A percentile compares a stretch with the other conserved stretches of the same genome.
phyloP scores from a whole-genome alignment of 2,329 filamentous ascomycete genomes.

The Plectosphaerella cucumerina region DNA sequence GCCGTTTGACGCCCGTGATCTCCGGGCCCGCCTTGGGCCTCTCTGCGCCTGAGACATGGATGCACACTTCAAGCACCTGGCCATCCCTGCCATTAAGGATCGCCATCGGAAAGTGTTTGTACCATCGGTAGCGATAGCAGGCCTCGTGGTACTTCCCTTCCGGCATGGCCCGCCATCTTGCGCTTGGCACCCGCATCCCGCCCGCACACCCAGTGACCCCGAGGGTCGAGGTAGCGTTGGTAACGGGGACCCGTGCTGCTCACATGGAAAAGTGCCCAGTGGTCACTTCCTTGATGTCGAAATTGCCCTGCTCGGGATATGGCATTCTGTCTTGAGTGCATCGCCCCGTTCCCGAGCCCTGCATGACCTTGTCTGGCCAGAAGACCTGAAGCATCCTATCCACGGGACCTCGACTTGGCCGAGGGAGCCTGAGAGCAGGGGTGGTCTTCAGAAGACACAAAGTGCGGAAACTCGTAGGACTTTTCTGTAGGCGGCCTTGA shows the following conservation, averaged over 20 bases:
- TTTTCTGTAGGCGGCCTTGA: too few relatives aligned
- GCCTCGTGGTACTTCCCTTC: neutral
- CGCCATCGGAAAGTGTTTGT: conserved; percentile 11
- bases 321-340: conserved; percentile 12
- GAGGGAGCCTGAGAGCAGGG: too few relatives aligned
- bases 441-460: too few relatives aligned
- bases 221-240: neutral
- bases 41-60: neutral
- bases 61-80: neutral
- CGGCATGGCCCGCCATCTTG: neutral
- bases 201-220: conserved; percentile 3
- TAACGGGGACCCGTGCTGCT: neutral
- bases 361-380: conserved; percentile 1
- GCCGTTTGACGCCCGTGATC: conserved; percentile 3
- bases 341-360: neutral
- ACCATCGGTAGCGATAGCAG: conserved; percentile 5
- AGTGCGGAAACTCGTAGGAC: too few relatives aligned
- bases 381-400: conserved; percentile 9
- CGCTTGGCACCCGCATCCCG: neutral
- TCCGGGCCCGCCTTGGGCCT: neutral
- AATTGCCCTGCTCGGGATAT: conserved; percentile 8
- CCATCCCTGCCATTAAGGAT: conserved; percentile 5
- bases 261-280: neutral
- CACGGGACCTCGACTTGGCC: conserved; percentile 1
- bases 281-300: conserved; percentile 1